phyloP scores from a whole-genome alignment of 148 eudicot species.

The Salicornia ramosissima region DNA sequence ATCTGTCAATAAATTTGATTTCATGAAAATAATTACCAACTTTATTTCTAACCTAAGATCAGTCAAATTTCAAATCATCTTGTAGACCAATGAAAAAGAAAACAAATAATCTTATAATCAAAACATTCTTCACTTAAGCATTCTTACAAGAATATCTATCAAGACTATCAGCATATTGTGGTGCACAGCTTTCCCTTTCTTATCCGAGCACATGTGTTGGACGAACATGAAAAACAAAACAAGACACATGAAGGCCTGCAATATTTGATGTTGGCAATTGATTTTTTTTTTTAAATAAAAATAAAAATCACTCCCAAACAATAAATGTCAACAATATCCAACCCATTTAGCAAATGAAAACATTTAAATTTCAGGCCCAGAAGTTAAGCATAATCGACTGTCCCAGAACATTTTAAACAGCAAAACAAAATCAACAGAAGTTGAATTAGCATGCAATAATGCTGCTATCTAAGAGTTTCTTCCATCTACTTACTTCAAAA shows the following conservation, averaged over 20 bases:
- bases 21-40: not conserved
- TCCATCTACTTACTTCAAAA: too few relatives aligned
- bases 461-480: too few relatives aligned
- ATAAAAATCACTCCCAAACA: too few relatives aligned
- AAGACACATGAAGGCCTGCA: not conserved
- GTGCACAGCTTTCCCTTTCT: not conserved
- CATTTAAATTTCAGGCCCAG: too few relatives aligned
- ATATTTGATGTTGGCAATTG: not conserved
- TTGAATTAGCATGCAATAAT: too few relatives aligned
- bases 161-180: not conserved
- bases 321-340: too few relatives aligned
- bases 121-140: not conserved
- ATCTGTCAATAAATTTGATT: not conserved
- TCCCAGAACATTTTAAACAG: too few relatives aligned
- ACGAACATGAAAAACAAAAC: not conserved
- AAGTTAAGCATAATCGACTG: too few relatives aligned
- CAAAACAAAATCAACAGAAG: too few relatives aligned
- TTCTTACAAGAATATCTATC: not conserved
- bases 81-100: not conserved
- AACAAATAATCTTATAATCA: too few relatives aligned
- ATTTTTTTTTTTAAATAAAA: too few relatives aligned
- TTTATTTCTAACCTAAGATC: not conserved
- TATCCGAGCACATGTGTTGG: not conserved
- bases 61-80: not conserved
- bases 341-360: too few relatives aligned